These are phyloP conservation scores for Cystobasidium pallidum DNA, from an alignment of 1,284 basidiomycete genomes.

Conservation along the genomic window DNA sequence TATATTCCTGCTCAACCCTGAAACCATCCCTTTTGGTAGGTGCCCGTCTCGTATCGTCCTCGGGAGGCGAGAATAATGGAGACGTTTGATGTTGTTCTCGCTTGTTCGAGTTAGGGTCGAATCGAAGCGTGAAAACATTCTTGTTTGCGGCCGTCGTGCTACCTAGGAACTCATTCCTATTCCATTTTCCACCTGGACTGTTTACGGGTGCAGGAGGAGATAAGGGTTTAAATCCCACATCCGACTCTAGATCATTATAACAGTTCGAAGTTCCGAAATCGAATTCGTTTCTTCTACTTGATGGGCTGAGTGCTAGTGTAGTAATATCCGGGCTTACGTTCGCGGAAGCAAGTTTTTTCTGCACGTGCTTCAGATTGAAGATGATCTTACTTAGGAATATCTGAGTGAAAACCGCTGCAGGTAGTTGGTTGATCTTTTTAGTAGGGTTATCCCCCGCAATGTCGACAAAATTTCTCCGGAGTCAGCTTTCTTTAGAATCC, in stretches of 20 bases:
- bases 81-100: no score
- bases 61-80: neutral
- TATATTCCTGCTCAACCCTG: neutral
- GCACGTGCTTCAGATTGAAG: slow-evolving; percentile 25
- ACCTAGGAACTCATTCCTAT: slow-evolving; percentile 9
- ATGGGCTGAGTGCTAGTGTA: slow-evolving; percentile 4
- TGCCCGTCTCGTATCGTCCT: neutral
- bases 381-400: slow-evolving; percentile 41
- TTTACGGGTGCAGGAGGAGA: neutral
- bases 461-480: neutral
- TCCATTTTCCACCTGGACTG: neutral
- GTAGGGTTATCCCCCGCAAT: no score
- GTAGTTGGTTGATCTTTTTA: slow-evolving; percentile 44
- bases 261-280: neutral
- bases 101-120: neutral
- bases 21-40: neutral
- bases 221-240: neutral
- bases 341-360: slow-evolving; percentile 20
- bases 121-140: slow-evolving; percentile 15
- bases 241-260: slow-evolving; percentile 3
- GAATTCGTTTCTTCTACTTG: slow-evolving; percentile 4
- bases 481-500: neutral
- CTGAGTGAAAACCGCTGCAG: slow-evolving; percentile 39
- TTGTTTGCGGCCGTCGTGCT: neutral
- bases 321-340: slow-evolving; percentile 9